Conservation (phyloP, 1,284 basidiomycete species). For the Erythrobasidium hasegawianum region DNA sequence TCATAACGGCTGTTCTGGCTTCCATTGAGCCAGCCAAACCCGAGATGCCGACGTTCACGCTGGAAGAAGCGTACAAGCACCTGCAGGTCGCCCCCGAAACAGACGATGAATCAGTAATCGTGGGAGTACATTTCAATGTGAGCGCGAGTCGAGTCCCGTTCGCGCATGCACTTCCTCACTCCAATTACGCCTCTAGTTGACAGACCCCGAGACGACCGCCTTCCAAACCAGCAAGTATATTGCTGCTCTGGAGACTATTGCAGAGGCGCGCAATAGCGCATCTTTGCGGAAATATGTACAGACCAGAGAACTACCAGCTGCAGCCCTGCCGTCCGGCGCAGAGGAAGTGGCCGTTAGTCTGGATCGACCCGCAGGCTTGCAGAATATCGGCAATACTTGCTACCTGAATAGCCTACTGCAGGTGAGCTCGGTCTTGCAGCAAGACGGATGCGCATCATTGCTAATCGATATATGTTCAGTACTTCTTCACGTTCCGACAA, state of each 20-base stretch:
- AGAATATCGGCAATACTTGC: constrained; percentile 77
- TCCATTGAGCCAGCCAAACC: constrained; percentile 43
- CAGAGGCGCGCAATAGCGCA: constrained; percentile 68
- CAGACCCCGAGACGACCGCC: constrained; percentile 54
- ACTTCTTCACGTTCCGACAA: constrained; percentile 88
- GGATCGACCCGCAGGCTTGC: constrained; percentile 41
- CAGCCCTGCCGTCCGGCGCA: neutral
- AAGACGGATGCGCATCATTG: too few species aligned
- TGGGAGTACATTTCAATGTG: constrained; percentile 69
- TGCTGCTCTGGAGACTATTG: constrained; percentile 50
- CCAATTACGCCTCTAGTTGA: too few species aligned
- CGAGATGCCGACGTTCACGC: constrained; percentile 62
- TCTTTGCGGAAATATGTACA: constrained; percentile 63
- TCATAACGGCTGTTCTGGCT: constrained; percentile 4
- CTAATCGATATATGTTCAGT: too few species aligned
- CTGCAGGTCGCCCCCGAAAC: constrained; percentile 66
- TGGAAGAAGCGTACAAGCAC: constrained; percentile 66
- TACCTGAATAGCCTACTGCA: constrained; percentile 83
- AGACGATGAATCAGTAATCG: constrained; percentile 71
- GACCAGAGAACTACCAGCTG: constrained; percentile 68
- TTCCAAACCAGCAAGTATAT: constrained; percentile 43
- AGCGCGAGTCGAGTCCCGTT: too few species aligned
- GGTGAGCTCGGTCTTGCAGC: constrained; percentile 53
- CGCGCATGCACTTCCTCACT: too few species aligned
- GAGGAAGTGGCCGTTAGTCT: constrained; percentile 30